Evolutionary conservation across 495 filamentous ascomycete genomes (phyloP).

Genomic region (Aspergillus nidulans): DNA sequence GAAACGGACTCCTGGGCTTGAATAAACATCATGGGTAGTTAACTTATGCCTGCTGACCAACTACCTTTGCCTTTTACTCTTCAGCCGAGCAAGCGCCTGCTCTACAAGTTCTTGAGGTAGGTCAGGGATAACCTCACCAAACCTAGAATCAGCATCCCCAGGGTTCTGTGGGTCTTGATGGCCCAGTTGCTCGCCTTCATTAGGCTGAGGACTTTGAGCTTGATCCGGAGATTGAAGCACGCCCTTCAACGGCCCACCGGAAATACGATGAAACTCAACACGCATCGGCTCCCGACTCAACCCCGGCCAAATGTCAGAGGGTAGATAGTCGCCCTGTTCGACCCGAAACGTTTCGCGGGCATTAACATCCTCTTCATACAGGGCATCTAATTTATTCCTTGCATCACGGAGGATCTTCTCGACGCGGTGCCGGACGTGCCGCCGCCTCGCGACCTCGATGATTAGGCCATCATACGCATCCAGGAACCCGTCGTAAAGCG

Average conservation of each 20-base stretch:
- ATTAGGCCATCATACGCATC: slow-evolving; percentile 79
- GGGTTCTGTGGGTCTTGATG: not conserved
- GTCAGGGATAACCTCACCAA: slow-evolving; percentile 47
- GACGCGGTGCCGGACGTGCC: slow-evolving; percentile 64
- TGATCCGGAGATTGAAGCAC: slow-evolving; percentile 9
- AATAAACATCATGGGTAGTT: not conserved
- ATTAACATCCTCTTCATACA: slow-evolving; percentile 68
- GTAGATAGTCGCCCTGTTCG: slow-evolving; percentile 81
- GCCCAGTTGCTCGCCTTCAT: slow-evolving; percentile 4
- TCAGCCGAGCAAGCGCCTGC: slow-evolving; percentile 41
- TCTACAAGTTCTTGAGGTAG: slow-evolving; percentile 54
- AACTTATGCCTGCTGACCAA: not conserved
- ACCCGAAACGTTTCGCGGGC: slow-evolving; percentile 74
- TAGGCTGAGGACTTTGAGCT: not conserved
- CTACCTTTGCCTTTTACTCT: slow-evolving; percentile 23
- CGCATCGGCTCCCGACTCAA: slow-evolving; percentile 55
- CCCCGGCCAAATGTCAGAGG: slow-evolving; percentile 85
- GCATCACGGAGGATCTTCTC: slow-evolving; percentile 70
- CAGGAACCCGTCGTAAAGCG: slow-evolving; percentile 80
- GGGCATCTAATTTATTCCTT: slow-evolving; percentile 65
- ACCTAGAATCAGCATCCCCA: slow-evolving; percentile 19
- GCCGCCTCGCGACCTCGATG: slow-evolving; percentile 73
- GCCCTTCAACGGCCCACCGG: slow-evolving; percentile 33
- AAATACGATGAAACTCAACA: slow-evolving; percentile 48
- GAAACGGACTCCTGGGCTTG: not conserved